Base-by-base conservation (phyloP, 345 rosid species). In the Boechera stricta region DNA sequence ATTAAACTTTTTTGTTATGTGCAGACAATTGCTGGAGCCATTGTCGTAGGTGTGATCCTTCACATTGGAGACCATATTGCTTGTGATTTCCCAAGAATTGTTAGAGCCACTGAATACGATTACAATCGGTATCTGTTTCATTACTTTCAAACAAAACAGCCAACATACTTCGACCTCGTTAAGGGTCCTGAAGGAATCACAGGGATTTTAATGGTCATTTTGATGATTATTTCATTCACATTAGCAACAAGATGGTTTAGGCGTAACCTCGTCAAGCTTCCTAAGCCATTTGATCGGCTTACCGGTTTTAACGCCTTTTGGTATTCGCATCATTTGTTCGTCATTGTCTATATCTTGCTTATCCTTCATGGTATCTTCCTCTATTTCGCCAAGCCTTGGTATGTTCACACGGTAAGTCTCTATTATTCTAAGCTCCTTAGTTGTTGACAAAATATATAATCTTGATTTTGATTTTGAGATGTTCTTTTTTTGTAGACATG, bases 241-340 rank as follows among this genome's bases (percentile, higher is more conserved):
- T 84, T 95, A 64, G 99, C 99, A 48, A 91, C 97, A 18, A 72
- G 84, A 63, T 87, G 96, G 93, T 91, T 95, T 83, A 73, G 99
- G 66, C 80, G 93, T 33, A 92, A 86, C 83, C 87, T 84, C 6
- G 81, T 92, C 82, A 91, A 89, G 71, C 86, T 95, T 9, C 99
- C 99, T 1, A 92, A 87, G 72, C 98, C 99, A 10, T 92, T 95
- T 32, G 93, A 95, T 77, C 85, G 98, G 49, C 80, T 92, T 57
- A 95, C 99, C 24, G 99, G 99, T 57, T 95, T 91, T 86, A 95
- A 95, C 45, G 99, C 99, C 66, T 95, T 95, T 81, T 95, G 99
- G 99, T 95, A 95, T 74, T 95, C 99, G 1, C 99, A 95, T 80
- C 99, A 95, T 78, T 77, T 95, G 52, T 89, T 95, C 77, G 81